These are phyloP conservation scores for Xerocomus nothofagi DNA, from an alignment of 1,284 basidiomycete genomes.

Conservation along the genomic window DNA sequence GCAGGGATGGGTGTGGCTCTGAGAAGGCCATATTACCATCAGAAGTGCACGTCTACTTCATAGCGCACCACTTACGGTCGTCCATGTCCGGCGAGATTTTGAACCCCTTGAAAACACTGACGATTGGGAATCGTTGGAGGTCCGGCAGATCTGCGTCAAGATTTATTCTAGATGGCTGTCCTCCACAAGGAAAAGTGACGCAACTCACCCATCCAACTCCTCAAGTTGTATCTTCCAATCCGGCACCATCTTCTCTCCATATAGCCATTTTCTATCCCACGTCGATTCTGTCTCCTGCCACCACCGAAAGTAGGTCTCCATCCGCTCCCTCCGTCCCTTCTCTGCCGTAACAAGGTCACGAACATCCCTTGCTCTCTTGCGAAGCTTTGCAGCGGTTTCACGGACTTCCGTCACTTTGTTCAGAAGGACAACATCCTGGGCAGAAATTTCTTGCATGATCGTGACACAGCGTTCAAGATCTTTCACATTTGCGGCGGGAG, in stretches of 20 bases:
- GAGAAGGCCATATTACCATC: background rate
- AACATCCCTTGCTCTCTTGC: slow-evolving; percentile 22
- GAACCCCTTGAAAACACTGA: background rate
- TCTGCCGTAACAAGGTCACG: slow-evolving; percentile 28
- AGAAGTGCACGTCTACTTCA: background rate
- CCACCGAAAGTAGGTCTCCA: slow-evolving; percentile 31
- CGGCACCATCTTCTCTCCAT: slow-evolving; percentile 12
- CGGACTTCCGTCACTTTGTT: slow-evolving; percentile 10
- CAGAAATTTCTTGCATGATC: slow-evolving; percentile 30
- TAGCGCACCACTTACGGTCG: slow-evolving; percentile 3
- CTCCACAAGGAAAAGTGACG: background rate
- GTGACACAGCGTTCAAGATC: slow-evolving; percentile 26
- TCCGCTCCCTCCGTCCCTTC: slow-evolving; percentile 27
- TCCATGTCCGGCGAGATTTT: background rate
- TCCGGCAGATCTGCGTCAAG: slow-evolving; percentile 9
- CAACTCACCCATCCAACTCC: slow-evolving; percentile 10
- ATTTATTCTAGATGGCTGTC: background rate
- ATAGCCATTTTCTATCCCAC: slow-evolving; percentile 30
- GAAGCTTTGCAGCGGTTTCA: slow-evolving; percentile 20
- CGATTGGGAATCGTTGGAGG: slow-evolving; percentile 4
- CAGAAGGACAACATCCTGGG: slow-evolving; percentile 18
- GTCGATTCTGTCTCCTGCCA: slow-evolving; percentile 27
- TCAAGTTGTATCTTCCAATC: slow-evolving; percentile 1
- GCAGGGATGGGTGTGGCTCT: slow-evolving; percentile 1
- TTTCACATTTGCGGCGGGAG: slow-evolving; percentile 15